phyloP scores from a whole-genome alignment of 2,329 filamentous ascomycete species.

The Chrysoporthe deuterocubensis region DNA sequence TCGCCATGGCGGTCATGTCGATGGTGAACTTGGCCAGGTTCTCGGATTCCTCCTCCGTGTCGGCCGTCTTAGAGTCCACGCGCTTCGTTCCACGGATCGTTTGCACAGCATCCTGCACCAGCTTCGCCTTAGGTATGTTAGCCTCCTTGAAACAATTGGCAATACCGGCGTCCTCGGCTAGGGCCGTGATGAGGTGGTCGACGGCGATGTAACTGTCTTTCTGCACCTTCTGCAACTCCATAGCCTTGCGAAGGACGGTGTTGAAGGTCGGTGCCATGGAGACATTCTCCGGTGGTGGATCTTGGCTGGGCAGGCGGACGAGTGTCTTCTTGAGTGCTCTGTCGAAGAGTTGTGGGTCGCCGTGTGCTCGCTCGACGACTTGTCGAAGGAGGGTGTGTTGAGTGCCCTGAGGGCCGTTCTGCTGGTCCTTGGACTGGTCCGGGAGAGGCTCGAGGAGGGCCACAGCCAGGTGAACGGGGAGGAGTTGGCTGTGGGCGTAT shows the following conservation, averaged over 20 bases:
- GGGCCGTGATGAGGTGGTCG: conserved; percentile 87
- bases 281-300: conserved; percentile 89
- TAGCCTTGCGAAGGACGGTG: conserved; percentile 80
- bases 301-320: conserved; percentile 90
- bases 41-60: conserved; percentile 90
- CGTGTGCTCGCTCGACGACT: conserved; percentile 90
- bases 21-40: conserved; percentile 98
- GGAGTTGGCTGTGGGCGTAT: conserved; percentile 88
- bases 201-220: conserved; percentile 95
- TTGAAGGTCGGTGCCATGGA: conserved; percentile 81
- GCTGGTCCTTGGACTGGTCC: conserved; percentile 81
- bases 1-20: conserved; percentile 94
- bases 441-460: conserved; percentile 76
- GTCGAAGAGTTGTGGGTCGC: conserved; percentile 87
- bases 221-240: conserved; percentile 93
- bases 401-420: conserved; percentile 69
- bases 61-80: conserved; percentile 94
- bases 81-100: conserved; percentile 90
- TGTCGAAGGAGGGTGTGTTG: conserved; percentile 86
- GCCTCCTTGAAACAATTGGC: conserved; percentile 78
- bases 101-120: conserved; percentile 87
- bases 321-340: conserved; percentile 88
- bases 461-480: conserved; percentile 87
- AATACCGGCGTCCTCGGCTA: conserved; percentile 78
- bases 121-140: conserved; percentile 88